Evolutionary conservation across 257 asterid species (phyloP).

Genomic region (Perilla frutescens): DNA sequence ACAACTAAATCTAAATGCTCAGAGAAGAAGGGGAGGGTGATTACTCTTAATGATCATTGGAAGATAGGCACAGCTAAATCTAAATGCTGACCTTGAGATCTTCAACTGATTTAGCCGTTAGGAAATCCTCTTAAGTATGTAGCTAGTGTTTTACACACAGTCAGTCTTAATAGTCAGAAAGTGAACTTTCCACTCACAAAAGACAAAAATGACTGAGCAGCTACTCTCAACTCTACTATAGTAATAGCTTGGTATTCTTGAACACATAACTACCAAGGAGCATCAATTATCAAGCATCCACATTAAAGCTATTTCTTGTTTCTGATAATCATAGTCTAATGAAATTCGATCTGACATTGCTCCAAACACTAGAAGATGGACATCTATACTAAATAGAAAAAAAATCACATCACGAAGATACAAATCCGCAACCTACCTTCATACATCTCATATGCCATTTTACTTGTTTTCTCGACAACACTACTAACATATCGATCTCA

Average conservation of each 20-base stretch:
- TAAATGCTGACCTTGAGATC: neutral
- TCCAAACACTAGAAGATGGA: no score
- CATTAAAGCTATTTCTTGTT: conserved; percentile 9
- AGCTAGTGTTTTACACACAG: neutral
- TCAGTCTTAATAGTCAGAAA: conserved; percentile 11
- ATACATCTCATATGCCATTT: conserved; percentile 2
- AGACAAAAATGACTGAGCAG: neutral
- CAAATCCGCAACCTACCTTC: conserved; percentile 12
- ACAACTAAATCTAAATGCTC: no score
- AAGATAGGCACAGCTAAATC: conserved; percentile 8
- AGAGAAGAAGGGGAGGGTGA: conserved; percentile 24
- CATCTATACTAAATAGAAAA: no score
- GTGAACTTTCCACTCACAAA: conserved; percentile 1
- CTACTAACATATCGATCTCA: no score
- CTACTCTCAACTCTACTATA: conserved; percentile 17
- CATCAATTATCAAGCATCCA: conserved; percentile 16
- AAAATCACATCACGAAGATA: conserved; percentile 15
- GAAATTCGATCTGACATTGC: no score
- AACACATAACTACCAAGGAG: conserved; percentile 1
- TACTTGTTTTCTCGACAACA: neutral
- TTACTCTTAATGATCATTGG: conserved; percentile 10
- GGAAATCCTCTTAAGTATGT: neutral
- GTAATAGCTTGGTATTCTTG: conserved; percentile 10
- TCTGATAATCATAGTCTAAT: neutral
- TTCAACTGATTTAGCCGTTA: neutral